Base-by-base conservation (phyloP, 257 asterid species). In the Ballota nigra region DNA sequence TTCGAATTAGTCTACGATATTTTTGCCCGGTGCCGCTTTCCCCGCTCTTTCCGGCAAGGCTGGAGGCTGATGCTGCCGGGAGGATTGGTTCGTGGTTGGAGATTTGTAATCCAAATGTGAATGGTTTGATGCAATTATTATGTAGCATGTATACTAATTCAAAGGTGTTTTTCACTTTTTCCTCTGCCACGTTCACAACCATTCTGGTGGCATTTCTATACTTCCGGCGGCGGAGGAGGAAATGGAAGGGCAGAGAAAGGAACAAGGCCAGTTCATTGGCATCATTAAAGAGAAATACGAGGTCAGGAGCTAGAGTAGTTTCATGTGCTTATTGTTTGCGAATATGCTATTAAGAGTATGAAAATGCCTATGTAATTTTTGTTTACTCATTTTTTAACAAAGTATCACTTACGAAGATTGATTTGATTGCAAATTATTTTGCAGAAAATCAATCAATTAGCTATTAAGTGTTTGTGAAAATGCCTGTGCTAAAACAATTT, bases 401-500 rank as follows among this genome's bases (percentile, higher is more conserved):
- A n/a, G n/a, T n/a, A n/a, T n/a, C n/a, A n/a, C n/a, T n/a, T n/a
- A n/a, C n/a, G n/a, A n/a, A n/a, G n/a, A n/a, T n/a, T n/a, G n/a
- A n/a, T n/a, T n/a, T n/a, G n/a, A n/a, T n/a, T n/a, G n/a, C n/a
- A n/a, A n/a, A n/a, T n/a, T n/a, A n/a, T n/a, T n/a, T n/a, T n/a
- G n/a, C n/a, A n/a, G n/a, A n/a, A n/a, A n/a, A n/a, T n/a, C n/a
- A n/a, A n/a, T n/a, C n/a, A n/a, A n/a, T n/a, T n/a, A n/a, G n/a
- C n/a, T n/a, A n/a, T 16, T 69, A 33, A 43, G 26, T 85, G 90
- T 80, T 81, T 40, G 88, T 57, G 64, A 71, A 81, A 86, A 83
- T 77, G 79, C 31, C 80, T n/a, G 40, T 67, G 41, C 6, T 33
- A 75, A 47, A 29, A 49, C 9, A 55, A 16, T 2, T 36, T 33